Percentiles rank a stretch among this genome's conserved stretches.
phyloP scores from a whole-genome alignment of 148 eudicot species.

The Amaranthus hypochondriacus region DNA sequence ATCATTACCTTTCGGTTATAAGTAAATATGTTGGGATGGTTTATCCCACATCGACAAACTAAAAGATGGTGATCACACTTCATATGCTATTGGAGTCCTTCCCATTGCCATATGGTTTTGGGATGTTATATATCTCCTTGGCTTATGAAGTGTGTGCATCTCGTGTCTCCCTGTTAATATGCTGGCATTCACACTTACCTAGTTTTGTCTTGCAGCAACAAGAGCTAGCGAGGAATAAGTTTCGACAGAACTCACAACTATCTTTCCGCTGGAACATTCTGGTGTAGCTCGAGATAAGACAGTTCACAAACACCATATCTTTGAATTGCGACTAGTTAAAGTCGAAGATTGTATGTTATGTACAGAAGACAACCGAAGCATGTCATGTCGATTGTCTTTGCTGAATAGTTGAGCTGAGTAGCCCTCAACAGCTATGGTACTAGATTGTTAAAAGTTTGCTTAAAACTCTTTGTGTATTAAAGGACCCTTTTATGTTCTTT shows the following conservation, averaged over 20 bases:
- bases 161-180: too few relatives aligned
- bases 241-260: neutral
- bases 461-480: neutral
- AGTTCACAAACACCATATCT: neutral
- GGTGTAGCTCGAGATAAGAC: constrained; percentile 6
- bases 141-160: too few relatives aligned
- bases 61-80: too few relatives aligned
- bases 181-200: neutral
- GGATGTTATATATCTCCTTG: too few relatives aligned
- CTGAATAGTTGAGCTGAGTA: constrained; percentile 9
- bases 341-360: neutral
- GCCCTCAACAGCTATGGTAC: neutral
- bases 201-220: constrained; percentile 20
- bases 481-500: neutral
- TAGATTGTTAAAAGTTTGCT: constrained; percentile 1
- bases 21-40: too few relatives aligned
- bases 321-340: neutral
- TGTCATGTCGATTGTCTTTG: neutral
- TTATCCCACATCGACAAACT: too few relatives aligned
- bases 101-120: too few relatives aligned
- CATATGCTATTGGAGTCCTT: too few relatives aligned
- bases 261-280: constrained; percentile 1
- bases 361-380: constrained; percentile 5
- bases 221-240: constrained; percentile 14
- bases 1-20: neutral